Percentiles rank a stretch among this genome's conserved stretches.
Evolutionary conservation across 2,329 filamentous ascomycete species (phyloP).

Genomic region (Alternaria infectoria): DNA sequence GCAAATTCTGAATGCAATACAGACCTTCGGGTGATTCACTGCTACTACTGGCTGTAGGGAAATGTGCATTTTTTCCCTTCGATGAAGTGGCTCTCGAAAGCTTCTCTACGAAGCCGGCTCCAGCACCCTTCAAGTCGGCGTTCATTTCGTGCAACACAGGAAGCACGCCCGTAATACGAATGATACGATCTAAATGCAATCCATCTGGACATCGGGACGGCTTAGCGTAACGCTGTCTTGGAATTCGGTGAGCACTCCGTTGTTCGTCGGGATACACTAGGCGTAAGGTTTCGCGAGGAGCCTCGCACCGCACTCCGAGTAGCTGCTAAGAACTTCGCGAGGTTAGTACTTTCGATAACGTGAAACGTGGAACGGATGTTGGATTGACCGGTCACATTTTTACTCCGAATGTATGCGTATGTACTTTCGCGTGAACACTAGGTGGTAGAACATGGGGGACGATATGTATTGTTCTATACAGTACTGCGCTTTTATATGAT

Average conservation of each 20-base stretch:
- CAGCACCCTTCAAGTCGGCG: not conserved
- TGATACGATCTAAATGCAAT: not conserved
- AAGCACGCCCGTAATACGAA: not conserved
- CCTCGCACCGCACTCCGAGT: not conserved
- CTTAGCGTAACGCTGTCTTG: not conserved
- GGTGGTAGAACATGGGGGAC: no score
- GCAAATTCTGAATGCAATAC: not conserved
- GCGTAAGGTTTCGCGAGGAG: not conserved
- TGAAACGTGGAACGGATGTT: not conserved
- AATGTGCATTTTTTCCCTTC: not conserved
- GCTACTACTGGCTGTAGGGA: not conserved
- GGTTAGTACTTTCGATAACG: not conserved
- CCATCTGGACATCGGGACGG: not conserved
- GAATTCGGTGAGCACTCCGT: not conserved
- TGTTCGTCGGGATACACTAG: not conserved
- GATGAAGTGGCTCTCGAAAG: not conserved
- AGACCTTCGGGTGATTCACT: not conserved
- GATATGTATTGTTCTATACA: not conserved
- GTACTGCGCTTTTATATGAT: not conserved
- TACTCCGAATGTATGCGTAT: no score
- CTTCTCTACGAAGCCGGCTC: not conserved
- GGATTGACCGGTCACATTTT: not conserved
- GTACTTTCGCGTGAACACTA: no score
- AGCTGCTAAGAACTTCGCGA: not conserved
- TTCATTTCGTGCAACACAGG: not conserved